These are phyloP conservation scores for Paramecium caudatum DNA, from an alignment of 73 alveolate species.

Conservation along the genomic window DNA sequence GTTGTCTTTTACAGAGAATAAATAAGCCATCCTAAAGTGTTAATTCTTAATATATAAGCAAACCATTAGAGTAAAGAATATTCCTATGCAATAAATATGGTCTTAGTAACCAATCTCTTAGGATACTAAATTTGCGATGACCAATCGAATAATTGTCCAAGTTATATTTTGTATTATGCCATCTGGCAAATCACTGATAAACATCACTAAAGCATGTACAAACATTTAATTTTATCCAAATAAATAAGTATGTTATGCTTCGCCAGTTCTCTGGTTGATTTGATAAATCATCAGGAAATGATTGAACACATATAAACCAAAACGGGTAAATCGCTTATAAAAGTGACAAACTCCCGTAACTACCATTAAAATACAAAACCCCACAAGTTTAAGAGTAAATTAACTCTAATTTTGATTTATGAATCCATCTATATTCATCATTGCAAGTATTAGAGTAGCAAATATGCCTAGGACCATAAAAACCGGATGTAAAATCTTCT, in stretches of 20 bases:
- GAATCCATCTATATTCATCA: constrained; percentile 12
- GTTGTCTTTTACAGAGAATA: constrained; percentile 14
- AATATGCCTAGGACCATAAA: constrained; percentile 22
- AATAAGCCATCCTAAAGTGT: not conserved
- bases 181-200: constrained; percentile 22
- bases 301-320: not conserved
- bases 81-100: not conserved
- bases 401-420: constrained; percentile 8
- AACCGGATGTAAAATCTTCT: constrained; percentile 9
- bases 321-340: not conserved
- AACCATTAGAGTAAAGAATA: not conserved
- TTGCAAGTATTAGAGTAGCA: not conserved
- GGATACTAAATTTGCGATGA: not conserved
- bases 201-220: constrained; percentile 1
- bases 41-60: not conserved
- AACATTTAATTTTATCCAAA: constrained; percentile 36
- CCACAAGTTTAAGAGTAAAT: not conserved
- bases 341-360: not conserved
- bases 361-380: not conserved
- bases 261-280: not conserved
- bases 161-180: not conserved
- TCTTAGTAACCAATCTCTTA: not conserved
- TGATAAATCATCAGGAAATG: constrained; percentile 9
- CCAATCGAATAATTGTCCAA: constrained; percentile 39
- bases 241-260: constrained; percentile 1